Percentiles rank a stretch among this genome's conserved stretches.
These are phyloP conservation scores for Quercus engelmannii DNA, from an alignment of 306 rosid species.

Conservation along the genomic window DNA sequence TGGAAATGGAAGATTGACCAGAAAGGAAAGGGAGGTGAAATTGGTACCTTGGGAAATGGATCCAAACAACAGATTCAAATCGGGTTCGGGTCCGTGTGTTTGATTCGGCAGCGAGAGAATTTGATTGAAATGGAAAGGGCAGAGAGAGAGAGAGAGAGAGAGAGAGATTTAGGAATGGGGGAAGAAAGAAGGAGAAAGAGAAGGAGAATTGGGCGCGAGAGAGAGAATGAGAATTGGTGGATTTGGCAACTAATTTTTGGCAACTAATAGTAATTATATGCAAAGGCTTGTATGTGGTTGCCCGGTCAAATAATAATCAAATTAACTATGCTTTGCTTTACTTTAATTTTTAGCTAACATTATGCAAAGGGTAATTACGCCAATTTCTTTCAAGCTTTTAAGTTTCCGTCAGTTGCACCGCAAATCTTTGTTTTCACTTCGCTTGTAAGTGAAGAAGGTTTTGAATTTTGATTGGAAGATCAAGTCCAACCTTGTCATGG, in stretches of 20 bases:
- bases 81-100: conserved; percentile 7
- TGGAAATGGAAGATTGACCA: not conserved
- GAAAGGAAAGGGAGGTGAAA: not conserved
- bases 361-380: not conserved
- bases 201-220: conserved; percentile 67
- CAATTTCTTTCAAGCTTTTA: not conserved
- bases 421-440: too few species aligned
- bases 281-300: conserved; percentile 14
- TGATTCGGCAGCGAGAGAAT: conserved; percentile 21
- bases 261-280: conserved; percentile 25
- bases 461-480: too few species aligned
- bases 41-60: conserved; percentile 21
- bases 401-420: too few species aligned
- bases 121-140: conserved; percentile 13
- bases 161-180: not conserved
- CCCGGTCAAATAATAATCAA: conserved; percentile 46
- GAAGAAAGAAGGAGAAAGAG: conserved; percentile 18
- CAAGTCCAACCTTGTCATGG: too few species aligned
- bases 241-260: conserved; percentile 35
- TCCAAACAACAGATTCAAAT: conserved; percentile 1
- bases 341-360: not conserved
- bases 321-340: not conserved
- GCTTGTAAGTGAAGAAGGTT: too few species aligned
- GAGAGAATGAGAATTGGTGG: conserved; percentile 25
- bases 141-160: conserved; percentile 11